Conservation (phyloP, 2,329 filamentous ascomycete genomes). For the Colletotrichum filicis region DNA sequence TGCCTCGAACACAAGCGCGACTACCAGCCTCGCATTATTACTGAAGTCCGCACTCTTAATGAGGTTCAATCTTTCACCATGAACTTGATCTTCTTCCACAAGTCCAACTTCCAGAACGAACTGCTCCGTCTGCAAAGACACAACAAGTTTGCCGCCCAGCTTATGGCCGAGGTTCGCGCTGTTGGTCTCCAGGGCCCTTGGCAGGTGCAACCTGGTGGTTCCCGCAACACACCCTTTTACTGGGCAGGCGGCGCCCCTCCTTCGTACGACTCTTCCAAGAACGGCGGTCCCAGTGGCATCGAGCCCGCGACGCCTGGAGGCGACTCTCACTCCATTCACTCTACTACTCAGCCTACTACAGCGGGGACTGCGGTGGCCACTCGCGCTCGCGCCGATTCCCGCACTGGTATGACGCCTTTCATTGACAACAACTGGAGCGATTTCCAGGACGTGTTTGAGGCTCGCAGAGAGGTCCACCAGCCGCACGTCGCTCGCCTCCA, state of each 20-base stretch:
- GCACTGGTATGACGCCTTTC: slow-evolving; percentile 36
- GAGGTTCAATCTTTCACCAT: slow-evolving; percentile 88
- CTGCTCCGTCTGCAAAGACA: slow-evolving; percentile 87
- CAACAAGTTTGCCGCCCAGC: slow-evolving; percentile 92
- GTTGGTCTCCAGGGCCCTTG: slow-evolving; percentile 85
- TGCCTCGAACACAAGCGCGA: slow-evolving; percentile 88
- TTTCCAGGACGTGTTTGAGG: slow-evolving; percentile 59
- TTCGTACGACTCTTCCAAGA: slow-evolving; percentile 44
- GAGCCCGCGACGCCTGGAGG: slow-evolving; percentile 26
- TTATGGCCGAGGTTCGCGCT: slow-evolving; percentile 87
- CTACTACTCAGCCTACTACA: slow-evolving; percentile 40
- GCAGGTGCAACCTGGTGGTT: slow-evolving; percentile 71
- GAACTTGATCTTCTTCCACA: slow-evolving; percentile 98
- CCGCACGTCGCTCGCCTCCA: slow-evolving; percentile 40
- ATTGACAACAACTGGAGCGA: slow-evolving; percentile 49
- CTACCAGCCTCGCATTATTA: slow-evolving; percentile 86
- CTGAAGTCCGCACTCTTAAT: slow-evolving; percentile 81
- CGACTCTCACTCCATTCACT: slow-evolving; percentile 36
- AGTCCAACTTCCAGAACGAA: slow-evolving; percentile 96
- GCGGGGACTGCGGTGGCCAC: slow-evolving; percentile 41
- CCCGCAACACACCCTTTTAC: slow-evolving; percentile 74
- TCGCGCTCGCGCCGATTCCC: slow-evolving; percentile 34
- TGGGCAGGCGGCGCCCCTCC: slow-evolving; percentile 51
- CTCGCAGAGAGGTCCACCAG: slow-evolving; percentile 49
- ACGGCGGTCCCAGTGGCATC: slow-evolving; percentile 30